phyloP scores from a whole-genome alignment of 2,329 filamentous ascomycete species.

The Ophiostoma novo-ulmi region DNA sequence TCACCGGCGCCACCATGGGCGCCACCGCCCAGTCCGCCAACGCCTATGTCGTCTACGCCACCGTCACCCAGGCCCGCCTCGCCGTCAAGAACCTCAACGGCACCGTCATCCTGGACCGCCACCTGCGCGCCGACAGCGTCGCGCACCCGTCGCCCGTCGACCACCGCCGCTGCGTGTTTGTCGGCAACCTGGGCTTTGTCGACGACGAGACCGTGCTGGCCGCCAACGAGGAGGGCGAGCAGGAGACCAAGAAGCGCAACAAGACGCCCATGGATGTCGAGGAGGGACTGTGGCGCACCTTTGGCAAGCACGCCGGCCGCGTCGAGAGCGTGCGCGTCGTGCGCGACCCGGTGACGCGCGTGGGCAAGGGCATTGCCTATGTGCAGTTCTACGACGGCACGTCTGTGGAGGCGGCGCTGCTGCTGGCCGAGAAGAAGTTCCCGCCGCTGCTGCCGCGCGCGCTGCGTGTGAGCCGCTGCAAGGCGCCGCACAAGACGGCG shows the following conservation, averaged over 20 bases:
- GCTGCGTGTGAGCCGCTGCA: conserved; percentile 81
- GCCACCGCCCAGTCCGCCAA: conserved; percentile 90
- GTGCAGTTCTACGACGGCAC: conserved; percentile 92
- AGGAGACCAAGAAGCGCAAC: conserved; percentile 47
- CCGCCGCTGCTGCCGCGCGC: conserved; percentile 88
- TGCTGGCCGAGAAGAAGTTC: conserved; percentile 85
- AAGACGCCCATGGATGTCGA: conserved; percentile 79
- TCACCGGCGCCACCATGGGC: conserved; percentile 84
- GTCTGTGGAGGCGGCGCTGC: conserved; percentile 81
- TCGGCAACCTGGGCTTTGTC: conserved; percentile 93
- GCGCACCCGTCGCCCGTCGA: conserved; percentile 80
- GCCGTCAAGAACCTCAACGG: conserved; percentile 78
- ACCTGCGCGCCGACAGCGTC: conserved; percentile 85
- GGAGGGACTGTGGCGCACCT: conserved; percentile 85
- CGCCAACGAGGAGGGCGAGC: conserved; percentile 51
- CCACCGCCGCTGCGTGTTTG: conserved; percentile 86
- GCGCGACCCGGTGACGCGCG: conserved; percentile 80
- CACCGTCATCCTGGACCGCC: conserved; percentile 73
- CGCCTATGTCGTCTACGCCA: conserved; percentile 86
- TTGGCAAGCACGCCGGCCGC: conserved; percentile 65
- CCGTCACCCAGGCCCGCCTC: conserved; percentile 65
- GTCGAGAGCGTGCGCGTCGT: conserved; percentile 93
- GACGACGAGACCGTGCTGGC: conserved; percentile 75
- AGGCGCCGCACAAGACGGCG: conserved; percentile 60
- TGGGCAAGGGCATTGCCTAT: conserved; percentile 96